phyloP scores from a whole-genome alignment of 2,329 filamentous ascomycete genomes.

The Botrytis fabae region DNA sequence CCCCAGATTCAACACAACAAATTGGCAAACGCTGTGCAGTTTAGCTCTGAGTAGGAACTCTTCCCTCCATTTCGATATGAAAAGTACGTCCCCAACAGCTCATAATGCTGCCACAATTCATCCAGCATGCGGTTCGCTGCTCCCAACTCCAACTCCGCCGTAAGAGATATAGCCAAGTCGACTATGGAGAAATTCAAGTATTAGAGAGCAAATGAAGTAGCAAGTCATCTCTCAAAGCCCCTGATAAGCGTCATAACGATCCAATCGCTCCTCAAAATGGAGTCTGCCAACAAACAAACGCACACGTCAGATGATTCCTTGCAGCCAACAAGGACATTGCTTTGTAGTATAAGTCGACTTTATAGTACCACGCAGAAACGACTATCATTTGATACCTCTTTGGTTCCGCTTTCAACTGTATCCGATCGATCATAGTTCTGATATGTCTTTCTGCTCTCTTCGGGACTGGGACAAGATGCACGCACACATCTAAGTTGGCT shows the following conservation, averaged over 20 bases:
- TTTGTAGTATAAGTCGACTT: background rate
- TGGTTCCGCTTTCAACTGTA: background rate
- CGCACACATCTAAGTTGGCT: background rate
- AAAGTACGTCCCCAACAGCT: background rate
- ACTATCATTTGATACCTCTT: background rate
- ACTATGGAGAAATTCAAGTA: too few relatives aligned
- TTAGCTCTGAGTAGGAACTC: too few relatives aligned
- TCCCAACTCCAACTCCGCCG: background rate
- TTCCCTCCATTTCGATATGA: too few relatives aligned
- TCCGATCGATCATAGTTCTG: background rate
- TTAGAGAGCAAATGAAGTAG: background rate
- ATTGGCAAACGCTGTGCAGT: background rate
- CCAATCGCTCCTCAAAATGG: background rate
- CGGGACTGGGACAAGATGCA: background rate
- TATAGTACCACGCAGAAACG: conserved; percentile 2
- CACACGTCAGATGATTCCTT: background rate
- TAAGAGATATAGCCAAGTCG: background rate
- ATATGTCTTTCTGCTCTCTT: background rate
- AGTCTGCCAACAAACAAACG: background rate
- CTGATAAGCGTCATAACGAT: background rate
- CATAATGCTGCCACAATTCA: background rate
- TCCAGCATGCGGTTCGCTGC: background rate
- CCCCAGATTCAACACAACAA: background rate
- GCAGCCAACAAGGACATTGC: background rate
- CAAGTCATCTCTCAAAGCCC: background rate